Conservation (phyloP, 2,329 filamentous ascomycete genomes). For the Fusarium sp. region DNA sequence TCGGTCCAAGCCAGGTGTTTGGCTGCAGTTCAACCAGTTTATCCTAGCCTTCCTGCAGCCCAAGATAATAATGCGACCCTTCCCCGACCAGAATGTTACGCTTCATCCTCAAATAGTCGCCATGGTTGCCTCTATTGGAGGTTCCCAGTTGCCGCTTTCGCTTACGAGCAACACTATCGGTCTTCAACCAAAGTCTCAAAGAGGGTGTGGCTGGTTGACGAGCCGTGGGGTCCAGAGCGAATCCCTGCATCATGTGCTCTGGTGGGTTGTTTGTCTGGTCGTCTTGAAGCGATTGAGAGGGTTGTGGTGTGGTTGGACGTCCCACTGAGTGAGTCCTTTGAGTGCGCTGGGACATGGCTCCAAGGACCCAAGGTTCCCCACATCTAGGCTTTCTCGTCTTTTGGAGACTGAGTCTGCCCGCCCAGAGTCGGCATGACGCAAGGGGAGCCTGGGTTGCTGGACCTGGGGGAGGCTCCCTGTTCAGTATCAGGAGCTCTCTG, state of each 20-base stretch:
- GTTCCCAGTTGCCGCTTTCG: slow-evolving; percentile 32
- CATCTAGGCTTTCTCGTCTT: slow-evolving; percentile 41
- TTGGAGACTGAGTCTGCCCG: slow-evolving; percentile 37
- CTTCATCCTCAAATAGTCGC: slow-evolving; percentile 11
- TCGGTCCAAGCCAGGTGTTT: slow-evolving; percentile 25
- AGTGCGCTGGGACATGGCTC: slow-evolving; percentile 12
- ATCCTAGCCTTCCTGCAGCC: slow-evolving; percentile 27
- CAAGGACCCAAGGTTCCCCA: slow-evolving; percentile 33
- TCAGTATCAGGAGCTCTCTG: slow-evolving; percentile 10
- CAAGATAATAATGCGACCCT: slow-evolving; percentile 25
- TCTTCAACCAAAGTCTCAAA: slow-evolving; percentile 28
- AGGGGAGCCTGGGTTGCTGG: slow-evolving; percentile 31
- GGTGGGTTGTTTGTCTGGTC: slow-evolving; percentile 3
- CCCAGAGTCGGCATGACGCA: slow-evolving; percentile 39
- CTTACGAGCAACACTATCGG: slow-evolving; percentile 20
- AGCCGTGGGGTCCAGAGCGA: slow-evolving; percentile 32
- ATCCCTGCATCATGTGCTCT: slow-evolving; percentile 29
- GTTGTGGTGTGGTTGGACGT: not conserved
- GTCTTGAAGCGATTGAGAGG: not conserved
- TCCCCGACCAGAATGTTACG: slow-evolving; percentile 19
- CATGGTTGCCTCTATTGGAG: slow-evolving; percentile 32
- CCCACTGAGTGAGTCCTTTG: slow-evolving; percentile 1
- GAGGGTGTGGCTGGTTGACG: slow-evolving; percentile 26
- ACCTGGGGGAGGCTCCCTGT: slow-evolving; percentile 16
- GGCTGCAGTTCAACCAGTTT: slow-evolving; percentile 24